Percentiles rank a stretch among this genome's conserved stretches.
These are phyloP conservation scores for Trypanosoma platydactyli DNA, from an alignment of 208 protist species.

Conservation along the genomic window DNA sequence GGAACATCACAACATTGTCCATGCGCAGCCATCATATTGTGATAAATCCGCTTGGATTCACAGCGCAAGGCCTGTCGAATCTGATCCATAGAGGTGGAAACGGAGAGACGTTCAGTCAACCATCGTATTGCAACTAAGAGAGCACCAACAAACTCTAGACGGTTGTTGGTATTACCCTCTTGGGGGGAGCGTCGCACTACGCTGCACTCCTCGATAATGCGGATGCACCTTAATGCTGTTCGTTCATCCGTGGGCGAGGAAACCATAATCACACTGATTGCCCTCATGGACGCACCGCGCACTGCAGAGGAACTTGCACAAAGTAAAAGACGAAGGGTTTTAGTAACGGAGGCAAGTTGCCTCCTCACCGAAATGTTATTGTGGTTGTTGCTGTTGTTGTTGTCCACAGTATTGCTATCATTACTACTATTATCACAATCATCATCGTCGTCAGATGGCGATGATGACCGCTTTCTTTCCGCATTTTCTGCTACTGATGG, in stretches of 20 bases:
- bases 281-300: constrained; percentile 58
- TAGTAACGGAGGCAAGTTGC: constrained; percentile 29
- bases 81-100: constrained; percentile 52
- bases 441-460: too few species aligned
- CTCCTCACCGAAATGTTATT: constrained; percentile 16
- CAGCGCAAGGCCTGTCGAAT: constrained; percentile 36
- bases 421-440: too few species aligned
- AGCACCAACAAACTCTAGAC: constrained; percentile 55
- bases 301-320: constrained; percentile 48
- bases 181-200: constrained; percentile 28
- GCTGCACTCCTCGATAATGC: constrained; percentile 32
- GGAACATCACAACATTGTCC: not conserved
- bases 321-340: constrained; percentile 40
- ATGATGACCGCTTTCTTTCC: not conserved
- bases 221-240: constrained; percentile 40
- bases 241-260: constrained; percentile 30
- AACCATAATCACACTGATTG: constrained; percentile 61
- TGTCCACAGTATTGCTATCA: not conserved
- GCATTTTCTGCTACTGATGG: not conserved
- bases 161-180: constrained; percentile 62
- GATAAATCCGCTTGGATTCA: not conserved
- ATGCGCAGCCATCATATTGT: not conserved
- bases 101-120: constrained; percentile 53
- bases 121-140: constrained; percentile 47
- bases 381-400: not conserved